Evolutionary conservation across 345 rosid species (phyloP), one percentile per base, ranked within the genome.

Genomic region (Pistacia atlantica): DNA sequence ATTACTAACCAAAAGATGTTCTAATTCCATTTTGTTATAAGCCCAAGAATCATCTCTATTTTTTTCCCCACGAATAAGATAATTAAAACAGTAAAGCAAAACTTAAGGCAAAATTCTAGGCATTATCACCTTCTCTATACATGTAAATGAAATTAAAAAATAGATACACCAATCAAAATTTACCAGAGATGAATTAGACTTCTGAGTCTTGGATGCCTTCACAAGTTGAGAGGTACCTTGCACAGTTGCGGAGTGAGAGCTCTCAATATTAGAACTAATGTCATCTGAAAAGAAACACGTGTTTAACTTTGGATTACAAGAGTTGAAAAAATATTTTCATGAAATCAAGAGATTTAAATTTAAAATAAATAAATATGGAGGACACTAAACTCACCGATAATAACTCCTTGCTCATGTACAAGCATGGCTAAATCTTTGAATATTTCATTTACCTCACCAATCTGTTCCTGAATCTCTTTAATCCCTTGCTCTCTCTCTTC

Each of bases 401-500:
- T 83, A 31, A 75, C 75, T 71, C 96, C 93, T 88, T 91, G 93
- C 71, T 84, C 88, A 61, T 81, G 88, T 45, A 88, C 92, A 77
- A 89, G 74, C 61, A 83, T 82, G 71, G 90, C 93, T 70, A 89
- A 82, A 80, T 91, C 96, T 88, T 89, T 91, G 77, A 91, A 91
- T 38, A 91, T 91, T 71, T 89, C 93, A 80, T 88, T 91, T 65
- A 91, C 96, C 76, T 89, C 92, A 45, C 87, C 78, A 72, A 89
- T 91, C 79, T 89, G 93, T 59, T 87, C 84, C 80, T 89, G 92
- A 71, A 91, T 80, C 80, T 89, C 96, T 86, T 86, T 82, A 71
- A 89, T 91, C 37, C 93, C 96, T 74, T 89, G 96, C 66, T 91
- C 92, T 79, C 93, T 77, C 85, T 91, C 96, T 84, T 88, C 92